Conservation (phyloP, 176 grass and related monocot species). For the Hordeum marinum region DNA sequence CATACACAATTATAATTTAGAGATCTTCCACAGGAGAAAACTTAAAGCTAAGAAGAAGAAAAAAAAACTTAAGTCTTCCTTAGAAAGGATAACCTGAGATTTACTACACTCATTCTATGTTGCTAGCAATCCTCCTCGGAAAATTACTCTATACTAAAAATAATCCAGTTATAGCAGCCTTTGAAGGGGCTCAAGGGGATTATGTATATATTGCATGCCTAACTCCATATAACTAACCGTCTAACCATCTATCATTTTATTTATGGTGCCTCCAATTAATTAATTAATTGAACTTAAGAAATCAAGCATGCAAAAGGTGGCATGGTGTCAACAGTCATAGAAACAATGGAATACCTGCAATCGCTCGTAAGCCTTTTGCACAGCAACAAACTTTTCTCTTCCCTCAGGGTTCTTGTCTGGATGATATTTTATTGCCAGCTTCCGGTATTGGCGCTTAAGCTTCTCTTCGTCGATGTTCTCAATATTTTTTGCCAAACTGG, state of each 20-base stretch:
- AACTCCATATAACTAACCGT: not conserved
- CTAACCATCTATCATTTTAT: not conserved
- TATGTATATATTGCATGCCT: not conserved
- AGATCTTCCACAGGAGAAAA: not conserved
- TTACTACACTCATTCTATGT: not conserved
- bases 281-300: not conserved
- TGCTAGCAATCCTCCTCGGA: not conserved
- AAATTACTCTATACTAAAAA: not conserved
- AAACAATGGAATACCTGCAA: conserved; percentile 71
- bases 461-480: conserved; percentile 98
- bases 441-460: conserved; percentile 95
- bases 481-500: conserved; percentile 45
- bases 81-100: not conserved
- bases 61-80: not conserved
- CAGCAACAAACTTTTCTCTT: conserved; percentile 95
- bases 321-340: not conserved
- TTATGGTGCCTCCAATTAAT: not conserved
- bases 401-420: conserved; percentile 99
- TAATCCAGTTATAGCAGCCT: conserved; percentile 6
- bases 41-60: not conserved
- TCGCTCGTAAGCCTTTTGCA: conserved; percentile 98
- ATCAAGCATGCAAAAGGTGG: not conserved
- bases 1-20: not conserved
- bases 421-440: conserved; percentile 97
- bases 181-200: not conserved